These are phyloP conservation scores for Cryphonectria radicalis DNA, from an alignment of 2,329 filamentous ascomycete species.

Conservation along the genomic window DNA sequence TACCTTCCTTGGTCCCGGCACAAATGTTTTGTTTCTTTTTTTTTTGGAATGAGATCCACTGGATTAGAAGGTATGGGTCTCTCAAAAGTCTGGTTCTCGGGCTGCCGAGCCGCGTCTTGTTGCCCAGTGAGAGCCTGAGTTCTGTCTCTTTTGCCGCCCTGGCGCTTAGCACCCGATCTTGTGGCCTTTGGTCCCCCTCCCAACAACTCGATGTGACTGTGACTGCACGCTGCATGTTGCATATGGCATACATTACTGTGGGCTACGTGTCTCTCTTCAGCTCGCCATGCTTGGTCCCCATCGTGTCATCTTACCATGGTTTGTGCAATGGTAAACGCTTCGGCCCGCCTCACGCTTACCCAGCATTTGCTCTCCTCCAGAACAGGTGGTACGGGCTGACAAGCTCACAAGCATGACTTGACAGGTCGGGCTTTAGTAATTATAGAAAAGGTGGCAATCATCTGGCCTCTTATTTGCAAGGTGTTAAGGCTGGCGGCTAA, in stretches of 20 bases:
- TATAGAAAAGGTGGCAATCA: not conserved
- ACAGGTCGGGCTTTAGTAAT: not conserved
- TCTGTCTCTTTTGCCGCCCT: constrained; percentile 5
- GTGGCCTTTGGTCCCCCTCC: not conserved
- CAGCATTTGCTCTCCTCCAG: not conserved
- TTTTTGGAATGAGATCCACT: not conserved
- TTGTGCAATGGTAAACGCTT: constrained; percentile 2
- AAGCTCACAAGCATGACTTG: not conserved
- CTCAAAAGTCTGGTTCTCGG: not conserved
- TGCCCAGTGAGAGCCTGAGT: constrained; percentile 8
- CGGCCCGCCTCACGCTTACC: constrained; percentile 11
- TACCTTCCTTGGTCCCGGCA: not conserved
- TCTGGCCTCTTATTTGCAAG: not conserved
- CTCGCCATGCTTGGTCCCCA: not conserved
- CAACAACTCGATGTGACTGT: constrained; percentile 8
- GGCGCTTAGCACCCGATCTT: constrained; percentile 15
- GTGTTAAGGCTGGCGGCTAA: not conserved
- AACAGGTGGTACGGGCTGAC: not conserved
- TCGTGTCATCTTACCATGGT: not conserved
- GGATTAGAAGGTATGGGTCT: not conserved
- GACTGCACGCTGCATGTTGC: constrained; percentile 19
- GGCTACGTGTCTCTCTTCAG: not conserved
- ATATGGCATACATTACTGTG: not conserved
- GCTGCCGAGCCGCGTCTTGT: constrained; percentile 9
- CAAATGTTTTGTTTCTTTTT: not conserved